Evolutionary conservation across 2,329 filamentous ascomycete species (phyloP), one percentile per base, ranked within the genome.

Genomic region (Venturia nashicola): DNA sequence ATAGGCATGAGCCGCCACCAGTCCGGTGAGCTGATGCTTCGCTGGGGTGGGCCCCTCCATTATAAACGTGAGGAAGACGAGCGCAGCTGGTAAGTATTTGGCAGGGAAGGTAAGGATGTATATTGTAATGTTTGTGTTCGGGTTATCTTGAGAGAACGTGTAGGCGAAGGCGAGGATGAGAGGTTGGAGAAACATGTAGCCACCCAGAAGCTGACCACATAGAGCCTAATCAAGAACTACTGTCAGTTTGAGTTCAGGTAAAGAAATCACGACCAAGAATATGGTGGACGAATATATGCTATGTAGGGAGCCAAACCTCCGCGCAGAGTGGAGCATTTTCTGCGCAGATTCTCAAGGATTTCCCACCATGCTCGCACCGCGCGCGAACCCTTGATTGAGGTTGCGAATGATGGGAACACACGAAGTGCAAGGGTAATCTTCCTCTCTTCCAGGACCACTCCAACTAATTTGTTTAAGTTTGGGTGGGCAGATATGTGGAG

Each of bases 1-100:
- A 75, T 91, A 96, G 23, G 94, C 71, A 73, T 99, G 94, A 5
- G 92, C 92, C 14, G 92, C 90, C 54, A 96, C 68, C 12, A 99
- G 80, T n/a, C 94, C 94, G 42, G 84, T 89, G 5, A 85, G 74
- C 71, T 95, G 86, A 4, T 86, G 70, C 64, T 89, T 72, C 12
- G 89, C 82, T 20, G 76, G 76, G 3, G 74, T 68, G 43, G 80
- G 80, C 12, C 87, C 86, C 5, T 76, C 80, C 72, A 89, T 83
- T 62, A 97, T 77, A 27, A 96, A 80, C 12, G 87, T 88, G 70
- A 91, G 77, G 18, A 86, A 74, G 55, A 97, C 82, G 82, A 96
- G 89, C 67, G 87, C 87, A 72, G 86, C 89, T 2, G 94, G 94
- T 39, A 94, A 80, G 71, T 86, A 84, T 73, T 93, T 90, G 16